Percentiles rank a stretch among this genome's conserved stretches.
phyloP scores from a whole-genome alignment of 257 asterid species.

The Nicotiana undulata region DNA sequence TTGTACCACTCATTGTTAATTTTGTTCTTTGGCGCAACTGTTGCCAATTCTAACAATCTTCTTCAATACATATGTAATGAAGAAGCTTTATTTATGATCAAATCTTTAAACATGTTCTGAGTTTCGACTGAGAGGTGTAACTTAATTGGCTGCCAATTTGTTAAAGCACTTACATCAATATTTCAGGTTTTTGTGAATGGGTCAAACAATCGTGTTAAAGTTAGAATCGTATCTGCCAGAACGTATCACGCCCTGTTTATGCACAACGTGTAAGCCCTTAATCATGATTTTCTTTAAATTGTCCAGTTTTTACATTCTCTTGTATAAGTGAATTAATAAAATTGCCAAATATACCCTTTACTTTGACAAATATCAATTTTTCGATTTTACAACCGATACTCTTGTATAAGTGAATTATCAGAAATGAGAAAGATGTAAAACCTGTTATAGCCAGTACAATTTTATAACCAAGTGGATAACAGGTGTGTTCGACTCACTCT shows the following conservation, averaged over 20 bases:
- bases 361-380: neutral
- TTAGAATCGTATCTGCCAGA: constrained; percentile 86
- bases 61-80: no score
- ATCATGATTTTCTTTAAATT: neutral
- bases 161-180: neutral
- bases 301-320: neutral
- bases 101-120: no score
- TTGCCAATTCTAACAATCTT: no score
- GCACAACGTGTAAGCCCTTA: constrained; percentile 73
- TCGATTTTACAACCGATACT: no score
- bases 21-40: no score
- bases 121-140: neutral
- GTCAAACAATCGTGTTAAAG: constrained; percentile 80
- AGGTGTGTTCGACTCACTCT: constrained; percentile 92
- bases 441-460: neutral
- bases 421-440: no score
- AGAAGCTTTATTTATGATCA: no score
- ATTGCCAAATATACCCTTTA: neutral
- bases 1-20: no score
- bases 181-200: constrained; percentile 84
- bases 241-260: constrained; percentile 89
- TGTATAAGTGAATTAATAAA: neutral
- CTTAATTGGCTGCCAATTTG: neutral
- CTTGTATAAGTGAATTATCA: no score
- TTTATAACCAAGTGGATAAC: constrained; percentile 34